A percentile compares a stretch with the other conserved stretches of the same genome.
Conservation (phyloP, 2,329 filamentous ascomycete genomes). For the Emericellopsis atlantica region DNA sequence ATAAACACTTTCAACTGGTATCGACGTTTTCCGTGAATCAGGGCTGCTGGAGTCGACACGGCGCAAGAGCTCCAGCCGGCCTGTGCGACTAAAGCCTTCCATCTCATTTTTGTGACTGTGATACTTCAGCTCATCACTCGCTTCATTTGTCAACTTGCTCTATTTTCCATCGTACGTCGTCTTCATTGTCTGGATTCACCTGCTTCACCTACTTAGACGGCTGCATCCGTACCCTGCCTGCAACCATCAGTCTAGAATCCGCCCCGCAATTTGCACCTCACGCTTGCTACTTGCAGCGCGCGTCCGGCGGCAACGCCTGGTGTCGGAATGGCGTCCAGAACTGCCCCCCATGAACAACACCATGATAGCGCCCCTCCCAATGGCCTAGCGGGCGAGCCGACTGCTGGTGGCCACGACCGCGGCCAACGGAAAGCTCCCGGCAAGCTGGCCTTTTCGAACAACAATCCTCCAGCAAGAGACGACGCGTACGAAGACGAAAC, state of each 20-base stretch:
- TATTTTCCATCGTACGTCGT: background rate
- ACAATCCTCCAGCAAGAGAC: background rate
- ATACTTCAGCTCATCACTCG: background rate
- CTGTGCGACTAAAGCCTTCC: background rate
- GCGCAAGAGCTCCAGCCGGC: background rate
- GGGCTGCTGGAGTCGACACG: background rate
- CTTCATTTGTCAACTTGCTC: background rate
- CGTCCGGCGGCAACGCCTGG: background rate
- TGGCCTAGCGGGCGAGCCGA: background rate
- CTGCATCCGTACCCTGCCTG: no score
- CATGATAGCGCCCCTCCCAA: background rate
- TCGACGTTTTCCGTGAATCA: background rate
- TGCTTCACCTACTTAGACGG: no score
- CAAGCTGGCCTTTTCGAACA: background rate
- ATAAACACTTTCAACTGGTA: no score
- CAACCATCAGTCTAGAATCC: no score
- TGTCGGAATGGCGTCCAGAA: background rate
- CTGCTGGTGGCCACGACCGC: background rate
- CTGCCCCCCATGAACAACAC: background rate
- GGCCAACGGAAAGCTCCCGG: background rate
- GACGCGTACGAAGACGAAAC: slow-evolving; percentile 7
- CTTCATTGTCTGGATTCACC: no score
- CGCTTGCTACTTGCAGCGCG: no score
- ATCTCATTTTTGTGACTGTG: background rate
- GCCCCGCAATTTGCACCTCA: no score